Base-by-base conservation (phyloP, 805 yeast genomes). In the Spathaspora passalidarum region DNA sequence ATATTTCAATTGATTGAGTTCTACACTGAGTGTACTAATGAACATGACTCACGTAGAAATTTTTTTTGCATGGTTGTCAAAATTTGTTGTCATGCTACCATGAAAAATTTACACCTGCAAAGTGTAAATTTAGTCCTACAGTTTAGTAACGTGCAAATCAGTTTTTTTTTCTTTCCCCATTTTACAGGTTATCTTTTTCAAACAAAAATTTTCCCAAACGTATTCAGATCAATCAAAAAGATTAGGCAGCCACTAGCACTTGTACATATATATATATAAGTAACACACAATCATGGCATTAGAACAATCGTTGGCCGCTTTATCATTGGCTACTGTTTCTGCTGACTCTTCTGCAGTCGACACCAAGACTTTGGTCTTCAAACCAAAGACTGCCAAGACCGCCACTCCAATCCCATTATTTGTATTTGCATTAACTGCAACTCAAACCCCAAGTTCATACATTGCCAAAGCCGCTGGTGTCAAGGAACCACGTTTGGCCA, bases 401-500 rank as follows among this genome's bases (percentile, higher is more conserved):
- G 88, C 87, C 42, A 65, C 79, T 16, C 86, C 94, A 21, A 81
- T 86, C 35, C 96, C 97, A 36, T 77, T 89, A 23, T 79, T 89
- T 44, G 88, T 88, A 25, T 76, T 89, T 58, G 96, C 96, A 6
- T 75, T 84, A 48, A 79, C 79, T 26, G 56, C 82, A 2, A 86
- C 96, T 4, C 72, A 74, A 40, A 88, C 96, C 26, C 88, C 95
- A 40, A 66, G 85, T 2, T 71, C 75, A 17, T 60, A 75, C 32
- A 76, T 88, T 53, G 91, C 96, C 46, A 72, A 75, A 46, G 75
- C 80, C 36, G 85, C 89, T 10, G 75, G 72, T 38, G 86, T 79
- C 43, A 89, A 89, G 68, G 96, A 89, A 49, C 95, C 95, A 53
- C 80, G 96, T 67, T 72, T 89, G 57, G 97, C 96, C 43, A 83